Evolutionary conservation across 2,329 filamentous ascomycete genomes (phyloP).

Genomic region (Sordariomycetes sp.): DNA sequence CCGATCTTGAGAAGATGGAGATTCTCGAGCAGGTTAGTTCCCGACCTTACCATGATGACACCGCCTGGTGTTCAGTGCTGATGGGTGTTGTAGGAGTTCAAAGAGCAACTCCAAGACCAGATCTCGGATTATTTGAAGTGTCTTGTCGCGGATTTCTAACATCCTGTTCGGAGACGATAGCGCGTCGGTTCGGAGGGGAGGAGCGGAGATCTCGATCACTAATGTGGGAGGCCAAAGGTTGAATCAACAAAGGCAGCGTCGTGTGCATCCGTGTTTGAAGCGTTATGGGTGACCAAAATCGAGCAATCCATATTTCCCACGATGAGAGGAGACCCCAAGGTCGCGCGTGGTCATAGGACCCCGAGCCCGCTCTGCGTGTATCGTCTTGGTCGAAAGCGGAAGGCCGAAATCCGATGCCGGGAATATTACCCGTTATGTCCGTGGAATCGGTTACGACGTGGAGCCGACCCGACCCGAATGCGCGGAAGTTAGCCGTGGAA

Average conservation of each 20-base stretch:
- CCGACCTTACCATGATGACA: neutral
- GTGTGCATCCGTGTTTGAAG: neutral
- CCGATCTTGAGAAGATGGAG: constrained; percentile 4
- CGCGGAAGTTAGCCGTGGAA: too few relatives aligned
- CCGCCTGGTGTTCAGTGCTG: neutral
- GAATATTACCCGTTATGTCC: too few relatives aligned
- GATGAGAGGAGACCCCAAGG: too few relatives aligned
- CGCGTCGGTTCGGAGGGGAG: neutral
- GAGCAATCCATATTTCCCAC: too few relatives aligned
- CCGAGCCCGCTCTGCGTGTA: too few relatives aligned
- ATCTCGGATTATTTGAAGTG: neutral
- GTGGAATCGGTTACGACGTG: too few relatives aligned
- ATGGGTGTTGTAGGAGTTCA: neutral
- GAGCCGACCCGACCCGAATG: too few relatives aligned
- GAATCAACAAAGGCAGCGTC: neutral
- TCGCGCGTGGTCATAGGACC: too few relatives aligned
- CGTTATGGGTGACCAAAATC: neutral
- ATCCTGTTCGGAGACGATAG: neutral
- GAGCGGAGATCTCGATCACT: neutral
- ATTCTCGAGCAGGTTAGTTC: constrained; percentile 7
- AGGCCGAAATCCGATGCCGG: too few relatives aligned
- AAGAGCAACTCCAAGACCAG: neutral
- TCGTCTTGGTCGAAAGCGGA: too few relatives aligned
- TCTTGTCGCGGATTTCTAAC: neutral
- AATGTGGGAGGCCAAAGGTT: neutral